Conservation (phyloP, 805 yeast species). For the Peterozyma xylosa region DNA sequence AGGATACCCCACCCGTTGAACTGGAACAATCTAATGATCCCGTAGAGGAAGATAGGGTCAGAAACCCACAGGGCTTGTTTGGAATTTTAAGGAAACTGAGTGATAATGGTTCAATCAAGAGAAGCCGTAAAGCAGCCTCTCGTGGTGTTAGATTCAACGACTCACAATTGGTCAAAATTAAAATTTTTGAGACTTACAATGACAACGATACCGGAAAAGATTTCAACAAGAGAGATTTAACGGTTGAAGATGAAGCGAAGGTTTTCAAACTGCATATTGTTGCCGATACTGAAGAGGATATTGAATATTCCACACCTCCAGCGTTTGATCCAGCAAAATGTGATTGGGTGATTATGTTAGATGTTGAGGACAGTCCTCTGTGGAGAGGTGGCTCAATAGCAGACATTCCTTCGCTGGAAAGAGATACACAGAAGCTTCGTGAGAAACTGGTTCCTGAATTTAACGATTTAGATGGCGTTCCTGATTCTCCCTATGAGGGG, state of each 20-base stretch:
- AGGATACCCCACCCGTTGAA: background rate
- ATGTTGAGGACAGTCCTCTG: conserved; percentile 1
- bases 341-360: too few relatives aligned
- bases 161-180: conserved; percentile 2
- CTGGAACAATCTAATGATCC: background rate
- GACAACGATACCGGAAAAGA: background rate
- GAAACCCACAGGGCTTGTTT: background rate
- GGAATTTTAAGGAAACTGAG: conserved; percentile 4
- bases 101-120: background rate
- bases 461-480: background rate
- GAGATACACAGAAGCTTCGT: too few relatives aligned
- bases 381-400: background rate
- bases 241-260: background rate
- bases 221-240: background rate
- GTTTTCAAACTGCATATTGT: conserved; percentile 1
- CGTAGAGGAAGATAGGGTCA: background rate
- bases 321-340: too few relatives aligned
- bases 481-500: too few relatives aligned
- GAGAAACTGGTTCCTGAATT: background rate
- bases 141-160: conserved; percentile 8
- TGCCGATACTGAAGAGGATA: conserved; percentile 4
- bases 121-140: conserved; percentile 1
- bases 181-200: background rate
- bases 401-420: too few relatives aligned
- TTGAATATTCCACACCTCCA: conserved; percentile 4